Evolutionary conservation across 2,329 filamentous ascomycete species (phyloP), one percentile per base, ranked within the genome.

Genomic region (Colletotrichum coccodes): DNA sequence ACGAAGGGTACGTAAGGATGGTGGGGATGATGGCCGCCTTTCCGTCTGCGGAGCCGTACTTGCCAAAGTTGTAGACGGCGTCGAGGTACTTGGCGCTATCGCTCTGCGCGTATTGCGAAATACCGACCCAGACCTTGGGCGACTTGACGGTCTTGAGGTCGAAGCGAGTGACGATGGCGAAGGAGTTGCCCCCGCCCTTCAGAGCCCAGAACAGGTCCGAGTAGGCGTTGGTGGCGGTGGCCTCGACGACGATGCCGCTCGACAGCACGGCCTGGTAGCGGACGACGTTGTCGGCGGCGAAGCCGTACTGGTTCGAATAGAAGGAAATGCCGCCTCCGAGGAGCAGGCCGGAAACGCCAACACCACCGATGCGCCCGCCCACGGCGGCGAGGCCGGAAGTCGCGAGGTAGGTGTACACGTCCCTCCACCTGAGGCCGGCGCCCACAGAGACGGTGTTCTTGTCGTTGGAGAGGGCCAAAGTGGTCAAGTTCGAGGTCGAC

Each of bases 261-360:
- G 80, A 78, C 0, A 83, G 75, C 3, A 86, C 82, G n/a, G 86
- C 77, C 66, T 84, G 77, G 47, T 78, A 83, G 49, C 77, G 77
- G 28, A 73, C 42, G 0, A 79, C 74, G 26, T 76, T 76, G 44
- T 77, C 75, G 9, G 73, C 73, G 0, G 73, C 66, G 71, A 74
- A 75, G 28, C 76, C 76, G 32, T 75, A 72, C 34, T 75, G 73
- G 40, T 75, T 75, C 6, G 72, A 71, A 12, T 73, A 77, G 68
- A 78, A 80, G 2, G 76, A 79, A 18, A 79, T 72, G 1, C 77
- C 78, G 58, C 80, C 80, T 53, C 75, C 75, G 2, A 77, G 70
- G 44, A 76, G 63, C 46, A 78, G 71, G 4, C 76, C 75, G 3
- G 73, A 72, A 3, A 79, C 75, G 44, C 75, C 77, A 18, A 78